These are phyloP conservation scores for Fusarium circinatum DNA, from an alignment of 2,329 filamentous ascomycete genomes.

Conservation along the genomic window DNA sequence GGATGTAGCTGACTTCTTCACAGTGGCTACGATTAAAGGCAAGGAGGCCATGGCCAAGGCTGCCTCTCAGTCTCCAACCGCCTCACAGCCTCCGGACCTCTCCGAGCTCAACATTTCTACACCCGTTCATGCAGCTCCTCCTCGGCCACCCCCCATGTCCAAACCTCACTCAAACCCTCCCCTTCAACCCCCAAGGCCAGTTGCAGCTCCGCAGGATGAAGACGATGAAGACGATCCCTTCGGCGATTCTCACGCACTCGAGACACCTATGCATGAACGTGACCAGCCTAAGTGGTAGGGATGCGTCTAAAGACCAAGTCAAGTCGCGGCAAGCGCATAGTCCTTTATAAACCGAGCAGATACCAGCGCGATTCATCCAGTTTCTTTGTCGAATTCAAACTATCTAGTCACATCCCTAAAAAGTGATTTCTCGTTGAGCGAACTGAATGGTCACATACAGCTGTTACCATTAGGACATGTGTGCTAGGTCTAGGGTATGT, in stretches of 20 bases:
- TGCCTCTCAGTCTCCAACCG: conserved; percentile 52
- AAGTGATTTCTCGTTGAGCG: not conserved
- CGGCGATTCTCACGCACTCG: conserved; percentile 80
- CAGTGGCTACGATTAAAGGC: conserved; percentile 65
- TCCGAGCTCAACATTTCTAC: conserved; percentile 57
- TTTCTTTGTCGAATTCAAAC: not conserved
- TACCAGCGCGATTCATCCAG: not conserved
- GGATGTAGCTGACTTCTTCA: conserved; percentile 28
- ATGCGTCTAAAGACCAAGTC: not conserved
- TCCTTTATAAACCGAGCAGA: not conserved
- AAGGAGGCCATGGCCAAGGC: conserved; percentile 58
- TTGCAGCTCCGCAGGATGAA: conserved; percentile 65
- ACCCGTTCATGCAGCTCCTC: conserved; percentile 57
- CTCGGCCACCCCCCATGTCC: conserved; percentile 46
- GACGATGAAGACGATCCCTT: conserved; percentile 91
- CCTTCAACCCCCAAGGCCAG: conserved; percentile 33
- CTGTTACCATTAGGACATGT: not conserved
- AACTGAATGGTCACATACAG: not conserved
- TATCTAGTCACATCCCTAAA: not conserved
- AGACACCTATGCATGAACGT: conserved; percentile 47
- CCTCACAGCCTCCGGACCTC: conserved; percentile 55
- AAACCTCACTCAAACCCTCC: conserved; percentile 35
- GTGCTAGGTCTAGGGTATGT: not conserved
- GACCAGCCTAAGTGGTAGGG: conserved; percentile 47
- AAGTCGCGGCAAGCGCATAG: not conserved